Base-by-base conservation (phyloP, 805 yeast species). In the Spathaspora girioi region DNA sequence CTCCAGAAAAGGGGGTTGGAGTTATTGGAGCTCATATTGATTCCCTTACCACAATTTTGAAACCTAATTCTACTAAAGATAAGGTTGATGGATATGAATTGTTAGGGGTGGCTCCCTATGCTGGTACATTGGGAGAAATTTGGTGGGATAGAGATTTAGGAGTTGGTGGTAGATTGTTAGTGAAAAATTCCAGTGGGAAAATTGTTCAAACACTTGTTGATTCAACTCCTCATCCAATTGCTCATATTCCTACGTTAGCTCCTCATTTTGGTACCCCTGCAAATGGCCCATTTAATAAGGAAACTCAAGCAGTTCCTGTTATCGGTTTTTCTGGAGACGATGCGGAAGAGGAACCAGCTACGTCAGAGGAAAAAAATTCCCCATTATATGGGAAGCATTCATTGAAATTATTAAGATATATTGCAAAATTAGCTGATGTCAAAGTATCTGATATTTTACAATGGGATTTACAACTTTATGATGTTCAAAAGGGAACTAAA, bases 81-180 rank as follows among this genome's bases (percentile, higher is more conserved):
- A 69, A 76, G 9, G 81, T 84, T 14, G 91, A 87, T 51, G 96
- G 96, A 29, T 89, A 80, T 66, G 89, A 87, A 56, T 69, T 86
- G 46, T 71, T 89, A 29, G 97, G 96, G 5, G 89, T 87, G 40
- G 93, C 96, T 0, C 90, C 93, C 1, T 89, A 89, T 65, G 82
- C 89, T 18, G 94, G 94, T 32, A 84, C 88, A 2, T 66, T 86
- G 56, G 71, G 75, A 29, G 75, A 76, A 19, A 67, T 81, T 42
- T 86, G 96, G 91, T 82, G 88, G 78, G 96, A 89, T 66, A 80
- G 96, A 65, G 97, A 89, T 65, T 77, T 89, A 53, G 94, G 96
- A 45, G 66, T 89, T 54, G 96, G 91, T 47, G 97, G 97, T 45
- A 76, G 89, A 53, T 78, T 89, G 20, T 71, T 87, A 48, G 80